Evolutionary conservation across 2,329 filamentous ascomycete species (phyloP), one percentile per base, ranked within the genome.

Genomic region (Diaporthe nobilis): DNA sequence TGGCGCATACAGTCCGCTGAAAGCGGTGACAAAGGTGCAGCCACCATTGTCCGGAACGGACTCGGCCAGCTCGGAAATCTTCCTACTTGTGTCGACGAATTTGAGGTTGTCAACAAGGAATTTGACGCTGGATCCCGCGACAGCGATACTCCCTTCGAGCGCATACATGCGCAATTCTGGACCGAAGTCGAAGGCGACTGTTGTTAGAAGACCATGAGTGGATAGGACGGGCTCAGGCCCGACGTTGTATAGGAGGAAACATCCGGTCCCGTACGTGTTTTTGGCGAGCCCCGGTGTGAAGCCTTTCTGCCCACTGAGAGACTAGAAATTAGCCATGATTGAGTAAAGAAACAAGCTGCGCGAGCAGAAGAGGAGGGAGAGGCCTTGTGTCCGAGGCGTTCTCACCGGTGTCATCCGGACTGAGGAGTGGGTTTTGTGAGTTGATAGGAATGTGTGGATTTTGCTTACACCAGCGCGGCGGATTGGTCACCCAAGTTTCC

Each of bases 251-350:
- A 98, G 89, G 78, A 98, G 86, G 87, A 98, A 98, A 82, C 94
- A 97, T 49, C 95, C 95, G 0, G 95, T 98, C 49, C 95, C 95
- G 82, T 97, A 97, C 0, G 95, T 98, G 84, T 97, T 97, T 88
- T 98, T 98, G 58, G 95, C 95, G 79, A 92, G 91, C 70, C 95
- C 95, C 0, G 94, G 92, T 4, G 88, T 90, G 85, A 98, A 98
- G 22, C 94, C 95, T 82, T 94, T 94, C 84, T 97, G 95, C 61
- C 95, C 95, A 28, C 65, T 70, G 2, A 3, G 6, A 25, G 8
- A 42, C 15, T 42, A 2, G 47, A 10, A 15, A n/a, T 70, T 25
- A 70, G 65, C 34, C 47, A 39, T 42, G 20, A 22, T 20, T 17
- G 8, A 12, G 13, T 28, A 5, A 9, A 20, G 34, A 13, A 12